Evolutionary conservation across 108 stramenopile genomes (phyloP), one percentile per base, ranked within the genome.

Genomic region (Hondaea fermentalgiana): DNA sequence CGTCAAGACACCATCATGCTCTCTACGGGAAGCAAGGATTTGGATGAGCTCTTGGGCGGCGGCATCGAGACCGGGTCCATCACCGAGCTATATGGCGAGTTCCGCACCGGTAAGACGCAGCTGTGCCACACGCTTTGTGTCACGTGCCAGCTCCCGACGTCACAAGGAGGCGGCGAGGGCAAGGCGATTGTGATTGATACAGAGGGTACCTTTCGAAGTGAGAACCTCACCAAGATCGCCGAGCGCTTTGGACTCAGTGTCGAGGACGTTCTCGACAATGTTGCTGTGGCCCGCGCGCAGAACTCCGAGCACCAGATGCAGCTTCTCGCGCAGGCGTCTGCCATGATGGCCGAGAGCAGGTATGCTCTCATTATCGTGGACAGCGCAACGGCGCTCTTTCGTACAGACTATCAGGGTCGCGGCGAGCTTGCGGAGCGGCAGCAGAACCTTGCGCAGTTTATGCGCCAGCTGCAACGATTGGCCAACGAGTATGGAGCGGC

Each of bases 121-220:
- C 95, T 99, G 53, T 99, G 99, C 90, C 99, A 99, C 91, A 99
- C 99, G 17, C 95, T 99, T 4, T 99, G 99, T 89, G 98, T 99
- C 58, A 99, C 98, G 42, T 98, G 98, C 88, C 99, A 99, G 94
- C 95, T 98, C 93, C 95, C 97, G 42, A 91, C 99, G 87, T 96
- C 95, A 19, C 96, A 98, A 44, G 99, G 99, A 29, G 99, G 99
- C 57, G 99, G 97, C 51, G 98, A 99, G 93, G 99, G 98, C 72
- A 96, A 98, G 94, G 99, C 98, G 55, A 98, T 99, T 83, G 99
- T 98, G 93, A 98, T 99, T 89, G 99, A 99, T 91, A 99, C 99
- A 3, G 99, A 99, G 91, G 98, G 98, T 58, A 98, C 97, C 44
- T 99, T 99, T 91, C 97, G 99, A 59, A 98, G 98, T 12, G 90